A percentile compares a stretch with the other conserved stretches of the same genome.
phyloP scores from a whole-genome alignment of 768 basidiomycete species.

The Suillus plorans region DNA sequence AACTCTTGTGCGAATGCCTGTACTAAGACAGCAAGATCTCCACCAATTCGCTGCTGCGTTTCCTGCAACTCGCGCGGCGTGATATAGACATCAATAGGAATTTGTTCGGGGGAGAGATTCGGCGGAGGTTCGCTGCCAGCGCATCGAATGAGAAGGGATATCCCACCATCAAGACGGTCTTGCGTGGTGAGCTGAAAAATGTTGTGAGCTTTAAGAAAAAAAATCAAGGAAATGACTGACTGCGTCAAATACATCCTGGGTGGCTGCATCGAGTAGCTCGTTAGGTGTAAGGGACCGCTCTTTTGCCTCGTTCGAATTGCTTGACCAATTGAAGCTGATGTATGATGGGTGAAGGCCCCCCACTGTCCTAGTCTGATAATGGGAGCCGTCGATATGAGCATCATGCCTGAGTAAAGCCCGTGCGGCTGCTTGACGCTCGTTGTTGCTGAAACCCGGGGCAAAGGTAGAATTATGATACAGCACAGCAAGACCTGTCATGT shows the following conservation, averaged over 20 bases:
- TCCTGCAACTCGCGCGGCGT: neutral
- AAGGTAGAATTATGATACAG: slow-evolving; percentile 4
- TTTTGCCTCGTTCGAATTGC: neutral
- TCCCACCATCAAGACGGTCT: slow-evolving; percentile 9
- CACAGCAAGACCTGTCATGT: slow-evolving; percentile 7
- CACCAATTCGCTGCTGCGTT: neutral
- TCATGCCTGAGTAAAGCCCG: slow-evolving; percentile 4
- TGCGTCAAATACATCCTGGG: neutral
- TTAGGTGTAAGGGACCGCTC: neutral
- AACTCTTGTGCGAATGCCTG: slow-evolving; percentile 13
- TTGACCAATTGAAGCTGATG: slow-evolving; percentile 4
- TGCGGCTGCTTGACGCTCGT: slow-evolving; percentile 1
- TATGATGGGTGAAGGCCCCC: slow-evolving; percentile 9
- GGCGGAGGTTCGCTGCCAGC: slow-evolving; percentile 1
- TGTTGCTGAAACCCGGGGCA: neutral
- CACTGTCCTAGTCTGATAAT: slow-evolving; percentile 1
- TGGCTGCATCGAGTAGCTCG: neutral
- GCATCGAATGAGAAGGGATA: slow-evolving; percentile 9
- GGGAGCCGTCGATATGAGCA: slow-evolving; percentile 1
- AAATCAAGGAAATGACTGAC: slow-evolving; percentile 2
- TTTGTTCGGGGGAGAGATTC: neutral
- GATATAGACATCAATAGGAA: slow-evolving; percentile 8
- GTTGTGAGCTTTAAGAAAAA: neutral
- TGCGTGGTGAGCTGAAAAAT: slow-evolving; percentile 9
- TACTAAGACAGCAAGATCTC: slow-evolving; percentile 1